Base-by-base conservation (phyloP, 441 rosid genomes). In the Adansonia rubrostipa region DNA sequence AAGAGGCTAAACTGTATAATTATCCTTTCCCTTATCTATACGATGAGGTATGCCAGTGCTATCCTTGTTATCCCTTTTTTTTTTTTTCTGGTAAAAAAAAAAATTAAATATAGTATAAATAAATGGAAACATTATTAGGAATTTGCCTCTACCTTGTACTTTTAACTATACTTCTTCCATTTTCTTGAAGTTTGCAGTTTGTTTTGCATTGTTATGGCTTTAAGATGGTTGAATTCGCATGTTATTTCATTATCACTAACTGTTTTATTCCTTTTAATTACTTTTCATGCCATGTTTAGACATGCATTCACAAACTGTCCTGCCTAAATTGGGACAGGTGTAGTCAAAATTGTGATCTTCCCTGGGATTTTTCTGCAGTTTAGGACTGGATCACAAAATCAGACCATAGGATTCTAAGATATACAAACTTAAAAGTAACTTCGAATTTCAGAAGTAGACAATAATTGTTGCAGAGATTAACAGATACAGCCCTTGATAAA, bases 11-110 rank as follows among this genome's bases (percentile, higher is more conserved):
- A 82, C 65, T 44, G 33, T 88, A 87, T 77, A 86, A 84, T 3
- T 95, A 93, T 64, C 94, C 97, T 19, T 95, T 95, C 83, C 99
- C 97, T 61, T 95, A 93, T 84, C 84, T 95, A 48, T 92, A 89
- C 79, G 97, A 93, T 68, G 92, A 95, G 92, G 97, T 95, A 79
- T 62, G 77, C 56, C 24, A 48, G 56, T 82, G 61, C 74, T 58
- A 57, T 60, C 9, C 36, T 20, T 33, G 17, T 60, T 11, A 3
- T 8, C 9, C 62, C 14, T 14, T 44, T 13, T 2, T 28, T 28
- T 28, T 28, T 28, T 28, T 28, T 28, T 28, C 2, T 28, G 33
- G 33, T 28, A 28, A 28, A 28, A 28, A 28, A 28, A 28, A 2
- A 28, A 28, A 28, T 10, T 68, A 57, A 19, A 65, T 14, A 50